Conservation (phyloP, 164 flowering plant genomes). For the Kingdonia uniflora region DNA sequence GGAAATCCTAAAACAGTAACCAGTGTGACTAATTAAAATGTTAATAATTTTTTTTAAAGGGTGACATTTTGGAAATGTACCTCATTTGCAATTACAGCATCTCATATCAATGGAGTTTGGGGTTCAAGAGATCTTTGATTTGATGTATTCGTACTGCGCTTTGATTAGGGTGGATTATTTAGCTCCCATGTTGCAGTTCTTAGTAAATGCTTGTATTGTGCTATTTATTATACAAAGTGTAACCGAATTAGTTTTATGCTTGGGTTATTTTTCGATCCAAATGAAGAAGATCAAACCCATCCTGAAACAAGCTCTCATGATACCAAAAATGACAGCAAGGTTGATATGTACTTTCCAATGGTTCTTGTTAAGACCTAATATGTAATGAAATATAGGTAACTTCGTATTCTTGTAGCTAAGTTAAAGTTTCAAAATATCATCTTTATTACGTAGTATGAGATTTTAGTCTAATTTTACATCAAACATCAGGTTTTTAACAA, state of each 20-base stretch:
- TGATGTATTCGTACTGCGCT: conserved; percentile 67
- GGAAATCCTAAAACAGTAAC: no score
- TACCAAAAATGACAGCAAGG: conserved; percentile 47
- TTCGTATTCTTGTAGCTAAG: background rate
- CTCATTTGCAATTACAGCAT: conserved; percentile 34
- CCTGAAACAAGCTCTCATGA: conserved; percentile 31
- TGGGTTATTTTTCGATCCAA: conserved; percentile 89
- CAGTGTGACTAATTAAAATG: no score
- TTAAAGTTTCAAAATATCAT: background rate
- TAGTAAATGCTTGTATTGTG: conserved; percentile 61
- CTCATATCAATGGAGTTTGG: conserved; percentile 26
- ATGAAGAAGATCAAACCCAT: conserved; percentile 68
- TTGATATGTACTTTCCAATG: conserved; percentile 60
- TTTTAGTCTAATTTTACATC: background rate
- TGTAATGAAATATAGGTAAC: conserved; percentile 95
- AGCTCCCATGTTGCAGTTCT: conserved; percentile 84
- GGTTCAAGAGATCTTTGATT: conserved; percentile 43
- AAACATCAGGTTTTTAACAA: conserved; percentile 73
- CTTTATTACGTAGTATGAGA: background rate
- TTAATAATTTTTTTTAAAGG: no score
- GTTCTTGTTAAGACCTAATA: conserved; percentile 97
- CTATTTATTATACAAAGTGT: conserved; percentile 76
- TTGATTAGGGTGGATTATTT: conserved; percentile 64
- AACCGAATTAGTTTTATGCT: conserved; percentile 62
- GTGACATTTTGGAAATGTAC: conserved; percentile 60